These are phyloP conservation scores for Podila epigama DNA, from an alignment of 192 early-diverging fungal genomes.

Conservation along the genomic window DNA sequence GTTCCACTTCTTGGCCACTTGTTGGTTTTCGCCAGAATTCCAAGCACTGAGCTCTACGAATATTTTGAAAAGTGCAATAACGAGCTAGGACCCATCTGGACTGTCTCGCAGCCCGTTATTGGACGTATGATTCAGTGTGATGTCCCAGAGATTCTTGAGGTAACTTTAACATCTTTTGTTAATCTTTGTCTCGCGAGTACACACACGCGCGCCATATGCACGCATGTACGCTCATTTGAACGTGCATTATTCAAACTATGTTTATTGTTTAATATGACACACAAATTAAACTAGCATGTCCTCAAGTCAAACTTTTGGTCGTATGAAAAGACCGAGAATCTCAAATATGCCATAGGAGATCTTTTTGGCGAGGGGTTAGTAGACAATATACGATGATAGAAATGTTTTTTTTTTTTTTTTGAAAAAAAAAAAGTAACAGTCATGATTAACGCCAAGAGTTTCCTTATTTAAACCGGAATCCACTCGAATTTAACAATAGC, in stretches of 20 bases:
- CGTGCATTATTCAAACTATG: too few relatives aligned
- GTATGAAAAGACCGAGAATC: slow-evolving; percentile 13
- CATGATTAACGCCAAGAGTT: too few relatives aligned
- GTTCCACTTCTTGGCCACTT: slow-evolving; percentile 20
- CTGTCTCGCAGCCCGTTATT: slow-evolving; percentile 10
- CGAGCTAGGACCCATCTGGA: slow-evolving; percentile 22
- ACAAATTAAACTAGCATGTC: too few relatives aligned
- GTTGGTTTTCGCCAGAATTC: slow-evolving; percentile 9
- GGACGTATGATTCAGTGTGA: slow-evolving; percentile 24
- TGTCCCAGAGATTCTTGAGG: slow-evolving; percentile 13
- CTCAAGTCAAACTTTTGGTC: slow-evolving; percentile 35
- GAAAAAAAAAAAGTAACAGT: too few relatives aligned
- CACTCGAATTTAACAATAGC: background rate
- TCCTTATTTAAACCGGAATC: background rate
- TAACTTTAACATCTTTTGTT: too few relatives aligned
- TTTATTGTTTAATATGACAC: too few relatives aligned
- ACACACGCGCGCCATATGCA: too few relatives aligned
- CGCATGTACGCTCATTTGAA: too few relatives aligned
- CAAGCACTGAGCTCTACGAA: slow-evolving; percentile 15
- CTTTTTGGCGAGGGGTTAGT: slow-evolving; percentile 19
- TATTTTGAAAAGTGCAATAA: slow-evolving; percentile 17
- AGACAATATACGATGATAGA: background rate
- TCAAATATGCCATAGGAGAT: background rate
- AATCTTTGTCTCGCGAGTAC: too few relatives aligned
- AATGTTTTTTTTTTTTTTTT: background rate